phyloP scores from a whole-genome alignment of 495 filamentous ascomycete species.

The Parathielavia appendiculata region DNA sequence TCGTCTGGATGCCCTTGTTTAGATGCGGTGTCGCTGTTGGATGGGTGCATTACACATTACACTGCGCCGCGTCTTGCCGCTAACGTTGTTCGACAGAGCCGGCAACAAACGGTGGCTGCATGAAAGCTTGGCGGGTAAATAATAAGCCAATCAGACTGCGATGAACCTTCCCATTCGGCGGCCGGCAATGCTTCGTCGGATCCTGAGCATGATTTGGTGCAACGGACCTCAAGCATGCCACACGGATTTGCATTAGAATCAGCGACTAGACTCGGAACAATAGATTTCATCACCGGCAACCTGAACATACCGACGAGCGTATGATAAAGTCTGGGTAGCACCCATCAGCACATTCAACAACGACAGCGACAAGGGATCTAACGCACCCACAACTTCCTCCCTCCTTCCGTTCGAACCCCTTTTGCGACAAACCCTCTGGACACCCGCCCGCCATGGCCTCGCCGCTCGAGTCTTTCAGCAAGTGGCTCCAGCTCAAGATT shows the following conservation, averaged over 20 bases:
- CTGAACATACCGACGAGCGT: neutral
- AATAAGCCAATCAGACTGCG: constrained; percentile 10
- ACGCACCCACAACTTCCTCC: no score
- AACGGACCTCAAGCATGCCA: neutral
- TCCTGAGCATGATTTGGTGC: neutral
- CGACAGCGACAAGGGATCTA: neutral
- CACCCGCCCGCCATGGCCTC: constrained; percentile 27
- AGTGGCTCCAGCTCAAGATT: constrained; percentile 45
- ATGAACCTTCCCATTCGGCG: constrained; percentile 6
- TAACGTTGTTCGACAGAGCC: neutral
- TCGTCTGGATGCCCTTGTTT: neutral
- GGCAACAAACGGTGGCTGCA: neutral
- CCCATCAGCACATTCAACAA: neutral
- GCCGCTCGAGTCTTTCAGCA: constrained; percentile 38
- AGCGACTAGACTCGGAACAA: neutral
- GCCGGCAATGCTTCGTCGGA: constrained; percentile 1
- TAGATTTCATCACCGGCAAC: neutral
- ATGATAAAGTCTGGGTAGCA: neutral
- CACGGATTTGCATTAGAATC: neutral
- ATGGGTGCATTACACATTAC: neutral
- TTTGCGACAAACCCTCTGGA: neutral
- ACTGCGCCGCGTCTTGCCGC: constrained; percentile 2
- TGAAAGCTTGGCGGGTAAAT: neutral
- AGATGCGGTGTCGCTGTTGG: constrained; percentile 1
- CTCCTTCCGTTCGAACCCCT: neutral